Percentiles rank a stretch among this genome's conserved stretches.
These are phyloP conservation scores for Geranium brycei DNA, from an alignment of 345 rosid species.

Conservation along the genomic window DNA sequence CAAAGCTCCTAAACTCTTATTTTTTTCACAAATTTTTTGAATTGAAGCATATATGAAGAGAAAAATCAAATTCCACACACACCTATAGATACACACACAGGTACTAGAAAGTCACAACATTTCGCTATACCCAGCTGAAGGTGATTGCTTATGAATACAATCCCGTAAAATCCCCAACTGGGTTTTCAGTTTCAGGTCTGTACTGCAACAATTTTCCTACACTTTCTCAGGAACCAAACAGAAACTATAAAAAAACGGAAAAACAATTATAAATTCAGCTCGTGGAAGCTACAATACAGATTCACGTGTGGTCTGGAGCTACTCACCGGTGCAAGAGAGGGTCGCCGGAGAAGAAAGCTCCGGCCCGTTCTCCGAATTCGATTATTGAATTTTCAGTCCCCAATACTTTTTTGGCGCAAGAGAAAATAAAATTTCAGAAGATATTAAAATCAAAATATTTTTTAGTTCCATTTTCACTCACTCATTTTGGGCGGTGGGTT, in stretches of 20 bases:
- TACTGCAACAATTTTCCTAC: not conserved
- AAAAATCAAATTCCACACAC: too few relatives aligned
- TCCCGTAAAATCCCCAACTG: too few relatives aligned
- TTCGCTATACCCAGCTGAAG: not conserved
- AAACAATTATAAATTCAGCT: not conserved
- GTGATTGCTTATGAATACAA: too few relatives aligned
- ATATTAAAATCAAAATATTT: too few relatives aligned
- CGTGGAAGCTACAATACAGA: not conserved
- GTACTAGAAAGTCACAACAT: not conserved
- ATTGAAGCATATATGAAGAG: too few relatives aligned
- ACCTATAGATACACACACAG: not conserved
- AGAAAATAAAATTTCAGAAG: too few relatives aligned
- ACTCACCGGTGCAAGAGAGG: not conserved
- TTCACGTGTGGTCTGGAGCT: not conserved
- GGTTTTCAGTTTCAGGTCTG: too few relatives aligned
- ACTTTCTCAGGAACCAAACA: not conserved
- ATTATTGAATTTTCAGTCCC: too few relatives aligned
- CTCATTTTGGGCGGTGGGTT: not conserved
- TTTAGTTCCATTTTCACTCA: not conserved
- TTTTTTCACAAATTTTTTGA: too few relatives aligned
- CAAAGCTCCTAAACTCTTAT: too few relatives aligned
- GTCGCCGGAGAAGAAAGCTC: not conserved
- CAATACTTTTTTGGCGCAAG: too few relatives aligned
- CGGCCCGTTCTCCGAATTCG: not conserved
- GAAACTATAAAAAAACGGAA: not conserved